A percentile compares a stretch with the other conserved stretches of the same genome.
phyloP scores from a whole-genome alignment of 2,329 filamentous ascomycete species.

The Lomentospora prolificans region DNA sequence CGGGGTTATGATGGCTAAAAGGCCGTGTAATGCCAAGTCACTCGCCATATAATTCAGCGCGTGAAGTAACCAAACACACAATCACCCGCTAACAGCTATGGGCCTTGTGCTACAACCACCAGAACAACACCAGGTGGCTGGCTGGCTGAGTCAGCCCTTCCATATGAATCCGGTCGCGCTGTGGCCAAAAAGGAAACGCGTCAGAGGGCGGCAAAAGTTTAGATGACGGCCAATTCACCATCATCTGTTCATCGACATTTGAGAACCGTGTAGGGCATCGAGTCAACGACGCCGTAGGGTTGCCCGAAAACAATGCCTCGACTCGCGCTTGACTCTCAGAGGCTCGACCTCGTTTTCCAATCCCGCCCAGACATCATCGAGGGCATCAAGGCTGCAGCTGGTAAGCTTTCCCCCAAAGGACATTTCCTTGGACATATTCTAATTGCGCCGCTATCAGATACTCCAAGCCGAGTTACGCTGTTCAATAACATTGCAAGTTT shows the following conservation, averaged over 20 bases:
- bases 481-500: conserved; percentile 48
- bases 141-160: not conserved
- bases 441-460: conserved; percentile 27
- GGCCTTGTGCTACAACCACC: not conserved
- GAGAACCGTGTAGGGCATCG: not conserved
- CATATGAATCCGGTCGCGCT: not conserved
- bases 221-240: not conserved
- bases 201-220: not conserved
- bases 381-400: conserved; percentile 42
- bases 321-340: conserved; percentile 38
- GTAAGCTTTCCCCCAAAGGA: conserved; percentile 28
- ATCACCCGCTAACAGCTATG: not conserved
- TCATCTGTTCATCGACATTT: not conserved
- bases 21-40: not conserved
- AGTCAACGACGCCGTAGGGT: not conserved
- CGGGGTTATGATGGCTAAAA: not conserved
- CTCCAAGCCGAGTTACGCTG: conserved; percentile 36
- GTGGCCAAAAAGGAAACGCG: not conserved
- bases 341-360: conserved; percentile 41
- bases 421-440: not conserved
- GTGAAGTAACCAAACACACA: not conserved
- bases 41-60: not conserved
- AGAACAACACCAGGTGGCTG: not conserved
- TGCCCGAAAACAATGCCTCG: conserved; percentile 27
- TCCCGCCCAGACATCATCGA: conserved; percentile 46